Conservation (phyloP, 1,284 basidiomycete species). For the Boletus mariae region DNA sequence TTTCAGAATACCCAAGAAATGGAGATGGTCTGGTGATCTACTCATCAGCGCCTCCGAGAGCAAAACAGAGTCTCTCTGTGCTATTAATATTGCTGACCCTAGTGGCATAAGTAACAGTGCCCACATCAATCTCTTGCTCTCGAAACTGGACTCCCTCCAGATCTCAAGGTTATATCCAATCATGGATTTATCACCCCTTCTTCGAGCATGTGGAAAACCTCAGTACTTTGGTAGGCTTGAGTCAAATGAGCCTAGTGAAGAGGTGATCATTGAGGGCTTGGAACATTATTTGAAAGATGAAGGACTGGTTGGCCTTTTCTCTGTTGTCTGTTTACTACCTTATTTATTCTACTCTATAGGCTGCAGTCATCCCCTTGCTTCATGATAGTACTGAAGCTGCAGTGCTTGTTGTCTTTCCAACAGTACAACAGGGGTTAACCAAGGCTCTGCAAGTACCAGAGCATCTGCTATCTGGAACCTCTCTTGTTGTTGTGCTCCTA, state of each 20-base stretch:
- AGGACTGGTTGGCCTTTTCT: slow-evolving; percentile 38
- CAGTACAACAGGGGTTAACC: slow-evolving; percentile 24
- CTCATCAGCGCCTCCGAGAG: slow-evolving; percentile 30
- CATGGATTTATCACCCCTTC: slow-evolving; percentile 42
- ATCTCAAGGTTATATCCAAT: slow-evolving; percentile 47
- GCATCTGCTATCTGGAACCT: slow-evolving; percentile 6
- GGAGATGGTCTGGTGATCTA: slow-evolving; percentile 50
- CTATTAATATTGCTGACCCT: slow-evolving; percentile 44
- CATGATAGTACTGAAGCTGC: slow-evolving; percentile 43
- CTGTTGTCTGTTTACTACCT: background rate
- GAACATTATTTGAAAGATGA: slow-evolving; percentile 43
- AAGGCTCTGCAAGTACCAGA: slow-evolving; percentile 34
- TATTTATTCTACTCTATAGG: slow-evolving; percentile 35
- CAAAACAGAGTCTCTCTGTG: slow-evolving; percentile 43
- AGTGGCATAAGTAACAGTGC: slow-evolving; percentile 43
- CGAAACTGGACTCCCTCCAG: slow-evolving; percentile 38
- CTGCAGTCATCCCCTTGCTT: slow-evolving; percentile 45
- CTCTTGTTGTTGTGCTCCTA: slow-evolving; percentile 29
- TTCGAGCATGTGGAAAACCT: slow-evolving; percentile 45
- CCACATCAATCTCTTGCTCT: slow-evolving; percentile 45
- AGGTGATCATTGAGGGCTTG: slow-evolving; percentile 42
- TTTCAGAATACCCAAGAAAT: slow-evolving; percentile 36
- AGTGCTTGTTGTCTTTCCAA: slow-evolving; percentile 44
- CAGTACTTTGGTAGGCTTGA: slow-evolving; percentile 51
- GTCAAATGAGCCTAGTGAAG: slow-evolving; percentile 38